These are phyloP conservation scores for Ailanthus altissimus DNA, from an alignment of 345 rosid species.

Conservation along the genomic window DNA sequence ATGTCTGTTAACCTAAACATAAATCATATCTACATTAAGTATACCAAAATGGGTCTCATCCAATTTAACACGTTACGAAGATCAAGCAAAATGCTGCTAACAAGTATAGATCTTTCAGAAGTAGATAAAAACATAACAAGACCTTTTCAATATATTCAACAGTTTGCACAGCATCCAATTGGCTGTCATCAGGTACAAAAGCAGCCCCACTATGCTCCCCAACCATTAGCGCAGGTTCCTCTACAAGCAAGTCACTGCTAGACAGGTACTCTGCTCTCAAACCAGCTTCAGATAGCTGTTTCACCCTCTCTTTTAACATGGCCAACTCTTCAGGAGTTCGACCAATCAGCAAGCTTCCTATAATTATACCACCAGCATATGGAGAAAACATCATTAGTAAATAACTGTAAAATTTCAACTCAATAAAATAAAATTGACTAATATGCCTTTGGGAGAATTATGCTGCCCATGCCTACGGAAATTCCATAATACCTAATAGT, in stretches of 20 bases:
- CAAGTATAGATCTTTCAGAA: not conserved
- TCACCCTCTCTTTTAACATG: slow-evolving; percentile 56
- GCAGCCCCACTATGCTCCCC: slow-evolving; percentile 69
- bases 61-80: not conserved
- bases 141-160: slow-evolving; percentile 79
- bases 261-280: slow-evolving; percentile 66
- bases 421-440: too few relatives aligned
- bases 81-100: not conserved
- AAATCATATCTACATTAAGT: slow-evolving; percentile 5
- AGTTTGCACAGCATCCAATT: slow-evolving; percentile 73
- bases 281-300: slow-evolving; percentile 67
- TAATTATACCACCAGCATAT: slow-evolving; percentile 12
- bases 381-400: too few relatives aligned
- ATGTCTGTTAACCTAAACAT: slow-evolving; percentile 59
- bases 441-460: too few relatives aligned
- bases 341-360: slow-evolving; percentile 84
- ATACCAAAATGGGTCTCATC: not conserved
- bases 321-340: slow-evolving; percentile 53
- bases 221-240: slow-evolving; percentile 65
- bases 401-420: not conserved
- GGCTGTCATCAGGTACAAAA: slow-evolving; percentile 76
- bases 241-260: slow-evolving; percentile 45
- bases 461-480: too few relatives aligned
- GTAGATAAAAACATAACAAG: slow-evolving; percentile 16
- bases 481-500: too few relatives aligned